Conservation (phyloP, 441 rosid species). For the Aleurites moluccanus region DNA sequence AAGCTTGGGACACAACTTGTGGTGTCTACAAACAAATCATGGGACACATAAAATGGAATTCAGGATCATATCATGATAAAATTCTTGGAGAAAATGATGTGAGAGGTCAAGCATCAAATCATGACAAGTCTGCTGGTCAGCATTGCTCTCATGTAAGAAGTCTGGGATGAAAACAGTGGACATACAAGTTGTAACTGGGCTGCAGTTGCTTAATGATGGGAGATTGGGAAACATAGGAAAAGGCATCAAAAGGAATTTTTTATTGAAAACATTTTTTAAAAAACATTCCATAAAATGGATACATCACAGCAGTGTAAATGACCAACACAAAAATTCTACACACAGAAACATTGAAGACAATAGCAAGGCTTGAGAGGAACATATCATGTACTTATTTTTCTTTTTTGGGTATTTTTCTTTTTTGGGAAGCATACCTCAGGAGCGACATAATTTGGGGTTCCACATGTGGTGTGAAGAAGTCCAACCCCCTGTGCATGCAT, state of each 20-base stretch:
- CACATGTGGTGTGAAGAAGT: constrained; percentile 89
- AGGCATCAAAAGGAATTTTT: background rate
- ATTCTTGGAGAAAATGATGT: background rate
- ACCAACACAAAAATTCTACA: constrained; percentile 4
- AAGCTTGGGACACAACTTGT: background rate
- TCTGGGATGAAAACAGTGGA: background rate
- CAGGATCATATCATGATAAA: background rate
- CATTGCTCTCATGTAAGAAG: background rate
- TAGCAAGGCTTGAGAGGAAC: constrained; percentile 16
- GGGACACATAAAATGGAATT: background rate
- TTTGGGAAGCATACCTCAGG: constrained; percentile 66
- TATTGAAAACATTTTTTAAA: background rate
- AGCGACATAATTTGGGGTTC: constrained; percentile 96
- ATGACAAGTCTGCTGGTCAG: background rate
- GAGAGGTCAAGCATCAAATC: background rate
- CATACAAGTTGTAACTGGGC: background rate
- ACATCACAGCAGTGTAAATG: constrained; percentile 8
- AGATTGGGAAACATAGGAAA: background rate
- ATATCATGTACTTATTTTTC: constrained; percentile 16
- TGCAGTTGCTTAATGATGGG: background rate
- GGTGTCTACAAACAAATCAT: background rate
- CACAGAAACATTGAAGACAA: background rate
- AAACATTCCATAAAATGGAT: constrained; percentile 2
- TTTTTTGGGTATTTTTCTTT: constrained; percentile 6
- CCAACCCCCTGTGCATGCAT: constrained; percentile 56